Evolutionary conservation across 208 protist genomes (phyloP).

Genomic region (Acanthamoeba healyi): DNA sequence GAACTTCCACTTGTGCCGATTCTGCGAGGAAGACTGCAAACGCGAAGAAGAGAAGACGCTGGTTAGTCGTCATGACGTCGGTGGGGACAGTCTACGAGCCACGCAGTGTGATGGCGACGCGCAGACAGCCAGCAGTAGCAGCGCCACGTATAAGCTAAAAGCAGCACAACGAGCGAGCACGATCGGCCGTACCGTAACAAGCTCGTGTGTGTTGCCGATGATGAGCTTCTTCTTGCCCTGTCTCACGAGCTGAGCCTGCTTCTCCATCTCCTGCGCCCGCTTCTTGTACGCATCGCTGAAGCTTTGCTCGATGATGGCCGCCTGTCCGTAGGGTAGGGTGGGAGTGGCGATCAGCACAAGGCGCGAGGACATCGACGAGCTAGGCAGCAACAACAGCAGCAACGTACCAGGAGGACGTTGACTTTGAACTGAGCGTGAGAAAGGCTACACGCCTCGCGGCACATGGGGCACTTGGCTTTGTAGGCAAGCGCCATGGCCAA

Average conservation of each 20-base stretch:
- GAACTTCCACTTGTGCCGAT: slow-evolving; percentile 73
- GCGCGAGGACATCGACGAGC: no score
- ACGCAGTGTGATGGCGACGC: no score
- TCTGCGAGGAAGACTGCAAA: neutral
- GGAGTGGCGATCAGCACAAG: no score
- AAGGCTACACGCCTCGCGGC: slow-evolving; percentile 15
- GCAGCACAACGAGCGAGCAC: no score
- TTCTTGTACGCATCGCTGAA: slow-evolving; percentile 18
- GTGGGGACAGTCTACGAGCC: no score
- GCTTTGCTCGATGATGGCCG: slow-evolving; percentile 49
- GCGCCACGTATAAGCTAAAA: neutral
- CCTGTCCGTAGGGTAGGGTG: neutral
- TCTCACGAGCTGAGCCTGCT: neutral
- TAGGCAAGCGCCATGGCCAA: slow-evolving; percentile 3
- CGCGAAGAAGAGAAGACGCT: no score
- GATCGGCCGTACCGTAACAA: neutral
- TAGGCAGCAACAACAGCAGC: no score
- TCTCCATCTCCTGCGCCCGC: slow-evolving; percentile 50
- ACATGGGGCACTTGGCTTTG: slow-evolving; percentile 59
- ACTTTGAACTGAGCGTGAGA: slow-evolving; percentile 26
- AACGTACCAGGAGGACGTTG: slow-evolving; percentile 40
- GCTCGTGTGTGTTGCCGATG: slow-evolving; percentile 63
- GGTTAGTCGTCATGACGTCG: no score
- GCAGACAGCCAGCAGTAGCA: no score
- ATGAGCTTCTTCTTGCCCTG: slow-evolving; percentile 72